Evolutionary conservation across 129 eudicot genomes (phyloP).

Genomic region (sunflower (Helianthus annuus)): DNA sequence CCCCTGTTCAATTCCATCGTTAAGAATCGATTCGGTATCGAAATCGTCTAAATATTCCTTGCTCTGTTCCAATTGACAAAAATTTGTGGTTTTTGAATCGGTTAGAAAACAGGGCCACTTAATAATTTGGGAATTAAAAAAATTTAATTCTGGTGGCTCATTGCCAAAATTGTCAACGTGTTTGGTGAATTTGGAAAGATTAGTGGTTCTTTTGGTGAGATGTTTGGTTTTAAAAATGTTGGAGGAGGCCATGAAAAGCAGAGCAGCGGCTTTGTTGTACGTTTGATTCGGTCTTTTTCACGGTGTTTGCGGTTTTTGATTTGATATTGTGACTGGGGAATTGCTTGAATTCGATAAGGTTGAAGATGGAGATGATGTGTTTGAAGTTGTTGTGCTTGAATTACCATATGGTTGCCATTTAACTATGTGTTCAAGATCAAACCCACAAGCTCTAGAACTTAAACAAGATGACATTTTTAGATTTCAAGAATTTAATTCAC

Average conservation of each 20-base stretch:
- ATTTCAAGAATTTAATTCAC: slow-evolving; percentile 9
- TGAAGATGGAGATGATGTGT: slow-evolving; percentile 78
- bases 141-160: slow-evolving; percentile 57
- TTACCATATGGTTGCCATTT: slow-evolving; percentile 61
- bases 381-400: slow-evolving; percentile 55
- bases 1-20: slow-evolving; percentile 81
- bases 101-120: slow-evolving; percentile 40
- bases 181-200: slow-evolving; percentile 45
- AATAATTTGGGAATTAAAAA: background rate
- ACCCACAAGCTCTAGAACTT: slow-evolving; percentile 66
- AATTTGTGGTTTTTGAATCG: slow-evolving; percentile 30
- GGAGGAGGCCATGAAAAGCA: slow-evolving; percentile 88
- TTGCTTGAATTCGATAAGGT: slow-evolving; percentile 83
- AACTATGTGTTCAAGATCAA: slow-evolving; percentile 65
- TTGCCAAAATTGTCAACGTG: slow-evolving; percentile 33
- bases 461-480: slow-evolving; percentile 76
- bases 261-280: slow-evolving; percentile 87
- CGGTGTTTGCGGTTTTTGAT: slow-evolving; percentile 79
- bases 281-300: slow-evolving; percentile 94
- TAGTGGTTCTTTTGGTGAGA: slow-evolving; percentile 45
- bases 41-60: slow-evolving; percentile 59
- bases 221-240: slow-evolving; percentile 64
- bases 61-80: slow-evolving; percentile 24
- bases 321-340: slow-evolving; percentile 59
- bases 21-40: slow-evolving; percentile 78